Conservation (phyloP, 163 green algal genomes). For the Chloromonas sp. region DNA sequence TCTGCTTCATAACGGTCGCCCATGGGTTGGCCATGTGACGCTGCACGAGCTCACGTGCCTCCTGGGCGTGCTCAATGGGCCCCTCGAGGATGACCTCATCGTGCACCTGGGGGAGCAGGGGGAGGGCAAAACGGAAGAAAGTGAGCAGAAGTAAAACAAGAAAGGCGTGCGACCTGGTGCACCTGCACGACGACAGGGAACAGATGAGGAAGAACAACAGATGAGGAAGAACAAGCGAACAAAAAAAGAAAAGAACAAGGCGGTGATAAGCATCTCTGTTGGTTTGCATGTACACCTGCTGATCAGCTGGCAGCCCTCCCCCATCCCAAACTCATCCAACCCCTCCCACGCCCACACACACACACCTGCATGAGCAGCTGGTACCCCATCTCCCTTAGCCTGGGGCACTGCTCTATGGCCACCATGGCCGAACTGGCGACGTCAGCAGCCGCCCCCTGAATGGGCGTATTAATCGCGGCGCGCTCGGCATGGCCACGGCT, state of each 20-base stretch:
- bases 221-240: too few species aligned
- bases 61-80: slow-evolving; percentile 62
- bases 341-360: neutral
- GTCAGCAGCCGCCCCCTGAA: slow-evolving; percentile 86
- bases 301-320: too few species aligned
- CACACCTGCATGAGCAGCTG: slow-evolving; percentile 74
- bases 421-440: slow-evolving; percentile 89
- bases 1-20: slow-evolving; percentile 3
- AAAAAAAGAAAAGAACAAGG: too few species aligned
- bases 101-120: slow-evolving; percentile 75
- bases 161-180: too few species aligned
- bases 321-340: too few species aligned
- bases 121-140: neutral
- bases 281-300: too few species aligned
- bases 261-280: too few species aligned
- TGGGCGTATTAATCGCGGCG: slow-evolving; percentile 96
- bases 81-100: slow-evolving; percentile 98
- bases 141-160: too few species aligned
- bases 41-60: slow-evolving; percentile 63
- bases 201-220: too few species aligned
- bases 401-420: slow-evolving; percentile 52
- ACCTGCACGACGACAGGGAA: too few species aligned
- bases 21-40: slow-evolving; percentile 85
- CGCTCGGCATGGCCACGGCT: slow-evolving; percentile 63
- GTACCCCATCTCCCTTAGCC: slow-evolving; percentile 65